A percentile compares a stretch with the other conserved stretches of the same genome.
These are phyloP conservation scores for Cladosporium austrohemisphaericum DNA, from an alignment of 2,329 filamentous ascomycete species.

Conservation along the genomic window DNA sequence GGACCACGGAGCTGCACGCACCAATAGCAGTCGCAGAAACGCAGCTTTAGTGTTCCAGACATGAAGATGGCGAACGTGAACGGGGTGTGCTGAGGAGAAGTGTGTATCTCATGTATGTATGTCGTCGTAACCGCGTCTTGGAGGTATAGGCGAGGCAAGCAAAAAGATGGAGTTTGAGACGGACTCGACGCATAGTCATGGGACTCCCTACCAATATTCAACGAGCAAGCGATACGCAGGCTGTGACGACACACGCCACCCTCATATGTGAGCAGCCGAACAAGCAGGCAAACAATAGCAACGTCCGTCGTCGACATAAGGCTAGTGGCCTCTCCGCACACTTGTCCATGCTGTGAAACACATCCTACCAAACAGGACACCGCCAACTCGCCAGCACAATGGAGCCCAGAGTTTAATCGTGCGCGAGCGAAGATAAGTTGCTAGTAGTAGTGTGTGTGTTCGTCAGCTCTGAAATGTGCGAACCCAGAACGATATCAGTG, in stretches of 20 bases:
- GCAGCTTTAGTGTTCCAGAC: neutral
- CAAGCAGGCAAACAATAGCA: neutral
- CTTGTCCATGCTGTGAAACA: constrained; percentile 1
- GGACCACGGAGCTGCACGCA: neutral
- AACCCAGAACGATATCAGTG: constrained; percentile 13
- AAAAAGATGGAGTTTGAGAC: neutral
- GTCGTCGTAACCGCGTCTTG: neutral
- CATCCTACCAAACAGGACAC: neutral
- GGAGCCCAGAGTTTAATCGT: neutral
- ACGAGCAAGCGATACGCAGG: too few species aligned
- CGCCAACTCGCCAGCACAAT: neutral
- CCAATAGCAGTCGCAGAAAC: neutral
- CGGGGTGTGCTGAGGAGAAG: neutral
- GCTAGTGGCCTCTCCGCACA: neutral
- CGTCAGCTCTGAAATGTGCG: constrained; percentile 7
- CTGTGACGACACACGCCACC: too few species aligned
- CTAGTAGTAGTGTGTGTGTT: neutral
- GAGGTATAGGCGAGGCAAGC: neutral
- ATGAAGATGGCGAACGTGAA: constrained; percentile 3
- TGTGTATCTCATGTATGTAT: neutral
- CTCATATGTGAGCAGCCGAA: neutral
- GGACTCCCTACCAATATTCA: neutral
- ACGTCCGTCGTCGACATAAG: constrained; percentile 4
- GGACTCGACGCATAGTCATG: too few species aligned
- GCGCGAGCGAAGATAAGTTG: neutral